These are phyloP conservation scores for Achlya hypogyna DNA, from an alignment of 352 stramenopile species.

Conservation along the genomic window DNA sequence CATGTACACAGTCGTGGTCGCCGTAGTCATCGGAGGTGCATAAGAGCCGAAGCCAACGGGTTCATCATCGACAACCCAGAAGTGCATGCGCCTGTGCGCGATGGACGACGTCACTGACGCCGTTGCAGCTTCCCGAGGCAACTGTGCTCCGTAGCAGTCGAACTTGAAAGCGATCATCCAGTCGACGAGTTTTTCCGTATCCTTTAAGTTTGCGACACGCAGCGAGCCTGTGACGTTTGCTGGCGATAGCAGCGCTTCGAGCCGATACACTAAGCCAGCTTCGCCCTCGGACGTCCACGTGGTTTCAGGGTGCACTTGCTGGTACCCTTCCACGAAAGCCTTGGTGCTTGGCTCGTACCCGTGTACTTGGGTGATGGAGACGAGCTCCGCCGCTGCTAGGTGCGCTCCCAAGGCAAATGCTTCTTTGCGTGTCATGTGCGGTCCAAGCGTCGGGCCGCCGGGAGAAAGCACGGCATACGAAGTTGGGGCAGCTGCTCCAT, in stretches of 20 bases:
- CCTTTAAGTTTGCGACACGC: not conserved
- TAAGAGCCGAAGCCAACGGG: not conserved
- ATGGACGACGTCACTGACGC: not conserved
- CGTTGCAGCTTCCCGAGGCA: not conserved
- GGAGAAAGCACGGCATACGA: not conserved
- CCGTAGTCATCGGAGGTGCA: not conserved
- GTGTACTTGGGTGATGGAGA: not conserved
- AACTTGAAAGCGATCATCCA: slow-evolving; percentile 8
- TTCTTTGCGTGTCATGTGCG: not conserved
- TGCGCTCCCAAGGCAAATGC: not conserved
- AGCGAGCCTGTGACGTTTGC: not conserved
- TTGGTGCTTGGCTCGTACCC: not conserved
- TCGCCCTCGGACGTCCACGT: not conserved
- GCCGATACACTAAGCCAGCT: not conserved
- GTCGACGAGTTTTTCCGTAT: not conserved
- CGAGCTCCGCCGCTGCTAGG: not conserved
- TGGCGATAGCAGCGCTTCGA: not conserved
- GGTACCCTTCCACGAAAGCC: not conserved
- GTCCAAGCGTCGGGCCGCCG: not conserved
- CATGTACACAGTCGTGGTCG: not conserved
- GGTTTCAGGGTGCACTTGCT: not conserved
- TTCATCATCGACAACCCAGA: not conserved
- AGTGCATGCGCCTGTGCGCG: not conserved
- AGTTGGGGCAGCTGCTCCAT: not conserved
- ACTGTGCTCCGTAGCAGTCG: not conserved